Base-by-base conservation (phyloP, 2,329 filamentous ascomycete genomes). In the Fusarium abutilonis region DNA sequence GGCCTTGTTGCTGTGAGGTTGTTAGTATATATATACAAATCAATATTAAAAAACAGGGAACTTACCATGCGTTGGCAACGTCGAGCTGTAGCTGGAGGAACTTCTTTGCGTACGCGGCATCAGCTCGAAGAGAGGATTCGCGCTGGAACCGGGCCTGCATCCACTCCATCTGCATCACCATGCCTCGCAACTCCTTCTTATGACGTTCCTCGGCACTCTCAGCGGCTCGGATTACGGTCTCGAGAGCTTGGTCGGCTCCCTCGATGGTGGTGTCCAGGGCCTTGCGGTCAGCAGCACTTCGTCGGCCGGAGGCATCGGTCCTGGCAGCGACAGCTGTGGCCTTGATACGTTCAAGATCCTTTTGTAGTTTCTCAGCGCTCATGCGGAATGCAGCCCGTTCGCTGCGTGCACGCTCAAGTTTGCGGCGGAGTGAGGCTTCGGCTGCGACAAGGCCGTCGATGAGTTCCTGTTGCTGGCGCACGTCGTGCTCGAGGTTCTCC, bases 91-190 rank as follows among this genome's bases (percentile, higher is more conserved):
- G 82, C 70, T 88, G 77, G 77, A 97, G 86, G 75, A 92, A 93
- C 66, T 85, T 87, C 83, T 99, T 99, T 63, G 92, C 92, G 78
- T 89, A 96, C 9, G 90, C 91, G 29, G 94, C 85, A 70, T 93
- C 91, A 62, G 85, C 83, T 38, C 95, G 85, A 77, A 98, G 89
- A 46, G 85, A 86, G 67, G 91, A 87, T 76, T 97, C 94, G 29
- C 95, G 86, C 73, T 86, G 84, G 79, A 90, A 91, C 48, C 89
- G 87, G 2, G 92, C 91, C 70, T 93, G 87, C 74, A 98, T 86
- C 87, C 91, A 98, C 70, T 93, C 86, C 74, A 98, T 94, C 77
- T 98, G 93, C 78, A 95, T 90, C 49, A 87, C 86, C 72, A 98
- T 83, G 15, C 94, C 94, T 66, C 88, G 86, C 49, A 97, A 80